These are phyloP conservation scores for Fusarium sp. DNA, from an alignment of 2,329 filamentous ascomycete species.

Conservation along the genomic window DNA sequence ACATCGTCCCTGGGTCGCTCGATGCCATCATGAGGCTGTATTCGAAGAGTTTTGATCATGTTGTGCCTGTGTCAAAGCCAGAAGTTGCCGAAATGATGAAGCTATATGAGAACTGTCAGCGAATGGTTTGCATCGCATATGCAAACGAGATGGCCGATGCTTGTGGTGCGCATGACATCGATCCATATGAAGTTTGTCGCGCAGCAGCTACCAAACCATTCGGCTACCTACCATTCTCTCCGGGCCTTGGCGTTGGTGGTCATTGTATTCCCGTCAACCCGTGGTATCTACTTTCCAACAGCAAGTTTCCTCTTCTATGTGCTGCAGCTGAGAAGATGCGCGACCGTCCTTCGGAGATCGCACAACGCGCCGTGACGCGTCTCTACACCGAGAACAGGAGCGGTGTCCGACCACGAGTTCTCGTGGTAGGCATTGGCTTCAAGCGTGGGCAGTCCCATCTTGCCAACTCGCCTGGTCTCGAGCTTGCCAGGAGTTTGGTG, in stretches of 20 bases:
- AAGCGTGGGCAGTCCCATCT: conserved; percentile 63
- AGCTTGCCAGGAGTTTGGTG: conserved; percentile 55
- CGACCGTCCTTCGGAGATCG: conserved; percentile 56
- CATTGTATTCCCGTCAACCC: conserved; percentile 70
- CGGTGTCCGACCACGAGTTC: conserved; percentile 48
- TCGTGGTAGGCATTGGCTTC: conserved; percentile 64
- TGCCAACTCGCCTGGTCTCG: conserved; percentile 61
- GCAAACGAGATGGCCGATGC: conserved; percentile 70
- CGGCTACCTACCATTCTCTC: conserved; percentile 62
- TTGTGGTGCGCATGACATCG: conserved; percentile 58
- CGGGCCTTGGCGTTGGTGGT: conserved; percentile 64
- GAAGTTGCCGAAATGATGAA: conserved; percentile 71
- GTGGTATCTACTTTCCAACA: conserved; percentile 64
- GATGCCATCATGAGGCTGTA: conserved; percentile 60
- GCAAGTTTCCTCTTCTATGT: conserved; percentile 60
- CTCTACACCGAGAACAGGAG: conserved; percentile 40
- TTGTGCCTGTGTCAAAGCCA: conserved; percentile 63
- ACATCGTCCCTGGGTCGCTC: conserved; percentile 59
- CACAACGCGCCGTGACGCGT: conserved; percentile 51
- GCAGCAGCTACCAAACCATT: conserved; percentile 66
- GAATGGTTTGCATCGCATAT: conserved; percentile 67
- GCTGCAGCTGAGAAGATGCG: conserved; percentile 60
- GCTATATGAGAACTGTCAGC: conserved; percentile 69
- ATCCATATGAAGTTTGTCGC: conserved; percentile 63
- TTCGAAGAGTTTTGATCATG: conserved; percentile 58